phyloP scores from a whole-genome alignment of 2,329 filamentous ascomycete genomes.

The Colletotrichum phormii region DNA sequence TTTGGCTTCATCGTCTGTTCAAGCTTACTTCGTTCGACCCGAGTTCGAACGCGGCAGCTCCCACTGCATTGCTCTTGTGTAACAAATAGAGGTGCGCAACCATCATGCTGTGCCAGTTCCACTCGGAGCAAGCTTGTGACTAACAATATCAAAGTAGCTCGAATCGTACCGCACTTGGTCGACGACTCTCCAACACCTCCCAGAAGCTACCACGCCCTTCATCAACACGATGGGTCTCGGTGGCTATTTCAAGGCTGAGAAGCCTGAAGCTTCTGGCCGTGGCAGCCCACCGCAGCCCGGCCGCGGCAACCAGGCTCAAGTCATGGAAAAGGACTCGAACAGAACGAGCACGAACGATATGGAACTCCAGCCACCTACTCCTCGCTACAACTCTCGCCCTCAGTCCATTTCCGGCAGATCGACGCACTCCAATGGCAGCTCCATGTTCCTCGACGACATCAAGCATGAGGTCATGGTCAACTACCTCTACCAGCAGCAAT shows the following conservation, averaged over 20 bases:
- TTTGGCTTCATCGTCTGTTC: background rate
- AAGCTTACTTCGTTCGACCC: background rate
- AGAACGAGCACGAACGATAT: constrained; percentile 52
- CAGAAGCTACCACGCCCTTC: background rate
- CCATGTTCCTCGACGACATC: constrained; percentile 75
- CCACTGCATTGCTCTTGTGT: constrained; percentile 9
- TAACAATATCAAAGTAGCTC: background rate
- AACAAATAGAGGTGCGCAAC: constrained; percentile 1
- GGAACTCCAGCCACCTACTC: constrained; percentile 61
- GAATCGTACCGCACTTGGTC: background rate
- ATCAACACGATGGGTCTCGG: constrained; percentile 67
- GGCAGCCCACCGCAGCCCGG: constrained; percentile 37
- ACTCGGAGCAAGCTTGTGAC: background rate
- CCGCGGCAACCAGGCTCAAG: constrained; percentile 41
- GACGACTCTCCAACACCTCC: background rate
- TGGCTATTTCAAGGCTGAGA: constrained; percentile 71
- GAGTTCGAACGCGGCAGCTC: background rate
- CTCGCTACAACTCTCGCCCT: constrained; percentile 62
- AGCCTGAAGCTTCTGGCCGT: constrained; percentile 48
- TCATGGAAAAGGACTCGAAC: constrained; percentile 52
- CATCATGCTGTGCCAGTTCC: background rate
- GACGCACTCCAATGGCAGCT: constrained; percentile 59
- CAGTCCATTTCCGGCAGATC: constrained; percentile 64
- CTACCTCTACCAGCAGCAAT: constrained; percentile 85
- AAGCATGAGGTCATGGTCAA: constrained; percentile 88